Conservation (phyloP, 495 filamentous ascomycete genomes). For the Hypoxylon lienhwacheense region DNA sequence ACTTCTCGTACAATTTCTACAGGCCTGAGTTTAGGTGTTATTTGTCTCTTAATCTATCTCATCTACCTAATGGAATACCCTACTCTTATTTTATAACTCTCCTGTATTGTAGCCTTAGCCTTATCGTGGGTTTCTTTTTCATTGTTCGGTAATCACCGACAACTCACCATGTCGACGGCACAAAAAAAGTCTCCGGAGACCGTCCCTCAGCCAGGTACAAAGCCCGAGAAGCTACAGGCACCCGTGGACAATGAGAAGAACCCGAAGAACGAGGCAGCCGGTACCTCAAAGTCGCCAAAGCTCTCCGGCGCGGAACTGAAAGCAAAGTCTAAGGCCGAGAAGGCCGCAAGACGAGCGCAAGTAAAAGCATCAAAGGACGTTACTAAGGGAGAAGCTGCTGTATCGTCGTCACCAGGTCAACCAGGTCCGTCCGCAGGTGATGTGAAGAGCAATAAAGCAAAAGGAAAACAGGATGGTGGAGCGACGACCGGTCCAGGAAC, state of each 20-base stretch:
- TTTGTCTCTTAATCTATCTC: no score
- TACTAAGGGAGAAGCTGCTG: constrained; percentile 34
- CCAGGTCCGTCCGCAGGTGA: constrained; percentile 37
- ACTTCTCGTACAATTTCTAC: no score
- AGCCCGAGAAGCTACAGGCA: constrained; percentile 37
- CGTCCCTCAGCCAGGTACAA: constrained; percentile 7
- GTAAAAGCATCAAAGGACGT: constrained; percentile 54
- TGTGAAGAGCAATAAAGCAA: constrained; percentile 45
- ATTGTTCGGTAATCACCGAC: not conserved
- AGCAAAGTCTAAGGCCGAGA: constrained; percentile 76
- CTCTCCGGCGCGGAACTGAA: constrained; percentile 71
- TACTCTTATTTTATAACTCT: constrained; percentile 1
- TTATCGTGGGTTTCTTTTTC: constrained; percentile 6
- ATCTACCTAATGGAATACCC: not conserved
- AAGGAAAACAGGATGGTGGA: constrained; percentile 55
- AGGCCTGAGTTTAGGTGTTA: not conserved
- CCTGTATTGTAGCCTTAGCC: not conserved
- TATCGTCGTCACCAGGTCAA: constrained; percentile 30
- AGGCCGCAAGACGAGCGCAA: constrained; percentile 70
- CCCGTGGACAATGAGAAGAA: constrained; percentile 32
- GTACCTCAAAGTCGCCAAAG: constrained; percentile 41
- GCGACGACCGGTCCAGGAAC: constrained; percentile 35
- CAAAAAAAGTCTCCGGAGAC: constrained; percentile 21
- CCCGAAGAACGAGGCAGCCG: constrained; percentile 21
- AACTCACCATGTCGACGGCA: constrained; percentile 21